Base-by-base conservation (phyloP, 2,329 filamentous ascomycete genomes). In the Cladosporium phlei region DNA sequence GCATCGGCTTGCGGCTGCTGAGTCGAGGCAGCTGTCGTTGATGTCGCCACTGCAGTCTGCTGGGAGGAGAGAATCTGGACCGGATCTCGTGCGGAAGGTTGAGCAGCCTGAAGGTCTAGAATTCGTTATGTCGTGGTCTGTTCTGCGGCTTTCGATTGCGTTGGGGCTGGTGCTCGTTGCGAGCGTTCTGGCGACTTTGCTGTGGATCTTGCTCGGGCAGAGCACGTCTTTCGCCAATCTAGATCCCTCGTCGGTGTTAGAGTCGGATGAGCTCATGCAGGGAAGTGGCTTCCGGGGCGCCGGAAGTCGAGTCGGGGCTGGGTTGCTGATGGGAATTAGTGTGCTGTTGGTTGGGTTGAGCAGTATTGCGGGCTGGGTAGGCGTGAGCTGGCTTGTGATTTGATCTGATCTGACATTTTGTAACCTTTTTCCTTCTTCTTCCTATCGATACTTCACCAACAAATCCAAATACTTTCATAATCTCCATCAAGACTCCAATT, bases 121-220 rank as follows among this genome's bases (percentile, higher is more conserved):
- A 29, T 67, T 69, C 42, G 57, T 67, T 9, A 48, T 64, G 7
- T 54, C 55, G 4, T 69, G 65, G 65, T 61, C 57, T 17, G 46
- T 58, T 5, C 14, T 20, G 7, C 47, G 65, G 11, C 62, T 69
- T 8, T 20, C 60, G 21, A 7, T 52, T 3, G 61, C 59, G 0
- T 22, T 66, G 9, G n/a, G 47, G 9, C 8, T 61, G 3, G 58
- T 65, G n/a, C 10, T 66, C 6, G 11, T 60, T 10, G 21, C 62
- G 3, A 58, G 56, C 19, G 35, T 66, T 9, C 57, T 57, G 2
- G 63, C 58, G 2, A 53, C 58, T 12, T 46, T 68, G 30, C 45
- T 66, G 8, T 69, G 67, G 66, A 56, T 62, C 3, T 61, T 69
- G 16, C 52, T 68, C 17, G 67, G 67, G 0, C 53, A 38, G 11